Evolutionary conservation across 1,284 basidiomycete species (phyloP).

Genomic region (Chalciporus sp.): DNA sequence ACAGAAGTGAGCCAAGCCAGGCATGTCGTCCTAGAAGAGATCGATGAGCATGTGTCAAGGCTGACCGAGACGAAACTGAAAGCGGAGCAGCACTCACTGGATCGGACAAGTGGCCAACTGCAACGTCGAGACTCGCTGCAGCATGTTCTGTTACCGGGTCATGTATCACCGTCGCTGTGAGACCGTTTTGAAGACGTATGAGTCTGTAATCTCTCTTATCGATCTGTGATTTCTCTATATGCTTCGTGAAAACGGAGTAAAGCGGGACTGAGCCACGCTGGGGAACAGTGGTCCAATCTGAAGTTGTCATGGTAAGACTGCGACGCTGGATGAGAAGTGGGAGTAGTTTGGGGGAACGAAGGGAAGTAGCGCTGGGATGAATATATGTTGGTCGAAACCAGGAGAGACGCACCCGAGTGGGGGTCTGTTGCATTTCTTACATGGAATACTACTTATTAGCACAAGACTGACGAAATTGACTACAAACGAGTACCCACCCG

Average conservation of each 20-base stretch:
- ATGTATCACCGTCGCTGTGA: slow-evolving; percentile 86
- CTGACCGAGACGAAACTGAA: neutral
- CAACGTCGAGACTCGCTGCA: slow-evolving; percentile 93
- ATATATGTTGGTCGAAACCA: slow-evolving; percentile 12
- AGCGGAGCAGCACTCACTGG: slow-evolving; percentile 60
- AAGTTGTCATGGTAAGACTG: slow-evolving; percentile 22
- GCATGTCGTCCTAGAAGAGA: slow-evolving; percentile 70
- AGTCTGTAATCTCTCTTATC: slow-evolving; percentile 82
- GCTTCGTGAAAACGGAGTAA: slow-evolving; percentile 61
- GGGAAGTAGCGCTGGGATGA: slow-evolving; percentile 8
- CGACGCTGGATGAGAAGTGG: slow-evolving; percentile 10
- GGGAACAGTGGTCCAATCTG: slow-evolving; percentile 25
- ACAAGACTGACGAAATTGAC: no score
- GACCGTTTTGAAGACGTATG: slow-evolving; percentile 84
- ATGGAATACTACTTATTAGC: neutral
- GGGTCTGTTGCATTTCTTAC: neutral
- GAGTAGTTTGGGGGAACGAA: neutral
- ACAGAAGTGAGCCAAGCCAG: slow-evolving; percentile 90
- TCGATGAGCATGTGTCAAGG: neutral
- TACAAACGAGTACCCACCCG: no score
- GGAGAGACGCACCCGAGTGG: neutral
- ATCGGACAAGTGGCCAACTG: slow-evolving; percentile 93
- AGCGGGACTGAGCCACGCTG: slow-evolving; percentile 35
- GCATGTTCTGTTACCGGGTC: slow-evolving; percentile 93
- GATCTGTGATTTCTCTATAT: slow-evolving; percentile 75